A percentile compares a stretch with the other conserved stretches of the same genome.
phyloP scores from a whole-genome alignment of 106 monocot species.

The Dactylorhiza incarnata region DNA sequence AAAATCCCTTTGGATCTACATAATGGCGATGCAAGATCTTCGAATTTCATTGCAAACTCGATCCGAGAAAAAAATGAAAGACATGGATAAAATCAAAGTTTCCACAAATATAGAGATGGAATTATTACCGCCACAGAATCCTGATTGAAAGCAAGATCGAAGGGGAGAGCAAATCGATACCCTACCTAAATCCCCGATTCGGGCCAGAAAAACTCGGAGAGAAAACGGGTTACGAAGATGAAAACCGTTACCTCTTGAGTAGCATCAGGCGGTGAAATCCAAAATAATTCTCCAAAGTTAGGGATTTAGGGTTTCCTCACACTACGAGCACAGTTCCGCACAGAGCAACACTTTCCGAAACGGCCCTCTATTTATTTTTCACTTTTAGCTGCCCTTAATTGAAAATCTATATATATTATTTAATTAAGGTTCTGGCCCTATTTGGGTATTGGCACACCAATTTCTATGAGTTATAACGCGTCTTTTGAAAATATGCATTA shows the following conservation, averaged over 20 bases:
- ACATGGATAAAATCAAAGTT: neutral
- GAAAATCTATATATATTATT: neutral
- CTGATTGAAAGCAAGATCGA: neutral
- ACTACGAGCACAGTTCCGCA: neutral
- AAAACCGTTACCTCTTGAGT: neutral
- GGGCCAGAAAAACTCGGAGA: neutral
- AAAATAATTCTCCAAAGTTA: neutral
- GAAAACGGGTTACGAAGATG: neutral
- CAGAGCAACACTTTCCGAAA: neutral
- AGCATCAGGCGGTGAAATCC: neutral
- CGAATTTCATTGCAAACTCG: neutral
- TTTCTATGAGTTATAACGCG: no score
- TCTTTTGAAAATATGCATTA: no score
- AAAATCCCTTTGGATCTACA: neutral
- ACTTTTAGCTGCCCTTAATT: neutral
- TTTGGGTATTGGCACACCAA: no score
- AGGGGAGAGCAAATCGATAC: neutral
- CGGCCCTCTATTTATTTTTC: neutral
- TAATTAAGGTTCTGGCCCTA: no score
- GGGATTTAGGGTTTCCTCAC: neutral
- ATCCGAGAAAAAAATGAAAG: neutral
- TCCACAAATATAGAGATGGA: neutral
- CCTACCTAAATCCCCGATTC: neutral
- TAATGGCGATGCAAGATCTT: neutral
- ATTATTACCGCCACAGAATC: neutral